Conservation (phyloP, 371 early-diverging fungal species). For the Lichtheimia hyalospora region DNA sequence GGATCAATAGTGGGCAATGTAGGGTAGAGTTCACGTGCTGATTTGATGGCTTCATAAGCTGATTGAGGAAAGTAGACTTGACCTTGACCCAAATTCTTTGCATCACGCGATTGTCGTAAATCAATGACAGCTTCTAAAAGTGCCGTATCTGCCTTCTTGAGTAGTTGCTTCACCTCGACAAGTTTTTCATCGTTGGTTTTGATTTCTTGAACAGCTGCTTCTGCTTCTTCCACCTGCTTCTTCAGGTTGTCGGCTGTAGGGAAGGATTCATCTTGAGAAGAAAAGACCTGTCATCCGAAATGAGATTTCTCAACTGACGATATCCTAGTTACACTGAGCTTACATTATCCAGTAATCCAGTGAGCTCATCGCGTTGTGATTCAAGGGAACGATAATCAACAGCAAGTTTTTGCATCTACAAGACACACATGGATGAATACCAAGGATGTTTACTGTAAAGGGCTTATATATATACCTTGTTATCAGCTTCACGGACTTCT, state of each 20-base stretch:
- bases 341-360: constrained; percentile 35
- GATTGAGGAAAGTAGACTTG: constrained; percentile 43
- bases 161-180: constrained; percentile 27
- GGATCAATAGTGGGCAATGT: constrained; percentile 35
- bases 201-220: constrained; percentile 9
- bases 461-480: constrained; percentile 13
- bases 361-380: constrained; percentile 44
- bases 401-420: constrained; percentile 37
- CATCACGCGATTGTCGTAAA: constrained; percentile 28
- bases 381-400: constrained; percentile 38
- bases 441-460: not conserved
- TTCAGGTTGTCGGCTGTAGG: constrained; percentile 9
- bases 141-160: constrained; percentile 29
- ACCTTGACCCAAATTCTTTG: constrained; percentile 26
- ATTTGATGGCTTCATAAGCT: constrained; percentile 37
- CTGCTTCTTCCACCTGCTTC: constrained; percentile 5
- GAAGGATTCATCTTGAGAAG: constrained; percentile 6
- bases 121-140: constrained; percentile 47
- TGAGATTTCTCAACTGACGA: no score
- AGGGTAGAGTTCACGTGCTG: constrained; percentile 40
- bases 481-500: constrained; percentile 21
- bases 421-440: not conserved
- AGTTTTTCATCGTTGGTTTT: constrained; percentile 15
- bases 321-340: no score
- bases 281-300: not conserved